These are phyloP conservation scores for Sabuloglossum arenarium DNA, from an alignment of 495 filamentous ascomycete species.

Conservation along the genomic window DNA sequence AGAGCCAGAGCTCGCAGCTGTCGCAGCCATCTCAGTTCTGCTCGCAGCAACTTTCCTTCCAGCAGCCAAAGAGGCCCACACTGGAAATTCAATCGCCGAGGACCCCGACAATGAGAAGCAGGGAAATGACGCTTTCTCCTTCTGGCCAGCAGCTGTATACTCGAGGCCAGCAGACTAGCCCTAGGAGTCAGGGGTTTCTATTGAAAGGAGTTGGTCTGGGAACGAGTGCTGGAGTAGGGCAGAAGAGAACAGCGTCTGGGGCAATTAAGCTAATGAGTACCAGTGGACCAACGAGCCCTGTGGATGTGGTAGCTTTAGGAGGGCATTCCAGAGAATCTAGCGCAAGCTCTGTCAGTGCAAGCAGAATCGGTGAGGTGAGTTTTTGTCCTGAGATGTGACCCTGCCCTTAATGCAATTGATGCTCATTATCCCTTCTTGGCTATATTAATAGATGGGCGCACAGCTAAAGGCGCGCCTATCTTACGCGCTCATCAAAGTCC, in stretches of 20 bases:
- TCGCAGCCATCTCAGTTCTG: neutral
- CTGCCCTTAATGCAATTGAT: neutral
- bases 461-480: slow-evolving; percentile 61
- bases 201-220: neutral
- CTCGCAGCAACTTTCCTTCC: neutral
- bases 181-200: neutral
- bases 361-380: neutral
- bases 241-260: neutral
- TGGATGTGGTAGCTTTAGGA: neutral
- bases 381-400: neutral
- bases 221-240: neutral
- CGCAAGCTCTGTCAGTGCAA: neutral
- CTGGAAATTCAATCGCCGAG: neutral
- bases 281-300: neutral
- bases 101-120: neutral
- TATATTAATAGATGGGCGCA: slow-evolving; percentile 38
- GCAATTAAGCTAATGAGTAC: neutral
- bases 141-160: neutral
- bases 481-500: slow-evolving; percentile 78
- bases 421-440: neutral
- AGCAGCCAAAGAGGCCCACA: neutral
- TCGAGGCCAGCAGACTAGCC: neutral
- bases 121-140: neutral
- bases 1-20: neutral
- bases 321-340: neutral